A percentile compares a stretch with the other conserved stretches of the same genome.
Conservation (phyloP, 495 filamentous ascomycete genomes). For the Neurospora discreta region DNA sequence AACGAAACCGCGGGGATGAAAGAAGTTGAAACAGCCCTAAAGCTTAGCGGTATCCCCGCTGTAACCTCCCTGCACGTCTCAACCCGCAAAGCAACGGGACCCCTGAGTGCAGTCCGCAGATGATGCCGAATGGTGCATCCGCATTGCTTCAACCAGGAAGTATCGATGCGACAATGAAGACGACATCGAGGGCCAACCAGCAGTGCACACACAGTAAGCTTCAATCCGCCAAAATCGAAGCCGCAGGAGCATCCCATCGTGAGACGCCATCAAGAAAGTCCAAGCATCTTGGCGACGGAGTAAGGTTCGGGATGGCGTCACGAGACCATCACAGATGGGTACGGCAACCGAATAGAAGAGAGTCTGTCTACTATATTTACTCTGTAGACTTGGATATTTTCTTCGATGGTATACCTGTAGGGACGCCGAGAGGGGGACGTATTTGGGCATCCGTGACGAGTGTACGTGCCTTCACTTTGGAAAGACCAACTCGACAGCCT, state of each 20-base stretch:
- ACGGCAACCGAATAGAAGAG: not conserved
- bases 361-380: no score
- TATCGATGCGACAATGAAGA: not conserved
- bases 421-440: no score
- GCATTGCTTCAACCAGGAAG: not conserved
- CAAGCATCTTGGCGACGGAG: not conserved
- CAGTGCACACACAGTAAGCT: not conserved
- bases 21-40: not conserved
- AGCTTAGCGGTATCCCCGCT: not conserved
- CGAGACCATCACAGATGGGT: not conserved
- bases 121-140: not conserved
- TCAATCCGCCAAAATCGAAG: not conserved
- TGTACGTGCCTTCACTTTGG: no score
- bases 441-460: no score
- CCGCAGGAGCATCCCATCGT: not conserved
- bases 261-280: not conserved
- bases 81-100: not conserved
- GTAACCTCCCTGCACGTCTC: not conserved
- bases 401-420: not conserved
- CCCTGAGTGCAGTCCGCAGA: not conserved
- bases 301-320: not conserved
- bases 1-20: not conserved
- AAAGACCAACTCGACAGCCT: no score
- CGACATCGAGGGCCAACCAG: not conserved
- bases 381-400: not conserved